Evolutionary conservation across 192 early-diverging fungal genomes (phyloP).

Genomic region (Mortierella antarctica): DNA sequence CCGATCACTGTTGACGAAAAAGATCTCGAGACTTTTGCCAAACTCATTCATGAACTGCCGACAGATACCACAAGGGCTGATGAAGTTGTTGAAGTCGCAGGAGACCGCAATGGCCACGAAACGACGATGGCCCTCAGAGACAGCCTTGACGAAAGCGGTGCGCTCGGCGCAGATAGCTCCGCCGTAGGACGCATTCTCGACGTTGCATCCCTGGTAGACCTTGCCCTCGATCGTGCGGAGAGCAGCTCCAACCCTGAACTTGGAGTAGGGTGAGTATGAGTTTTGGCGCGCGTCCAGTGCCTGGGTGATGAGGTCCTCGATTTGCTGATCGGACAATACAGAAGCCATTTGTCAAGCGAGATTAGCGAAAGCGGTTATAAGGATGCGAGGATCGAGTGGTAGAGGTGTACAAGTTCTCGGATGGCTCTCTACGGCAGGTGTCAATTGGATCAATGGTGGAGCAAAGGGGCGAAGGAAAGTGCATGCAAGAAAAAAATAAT

Average conservation of each 20-base stretch:
- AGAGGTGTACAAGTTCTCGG: too few species aligned
- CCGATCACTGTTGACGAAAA: slow-evolving; percentile 39
- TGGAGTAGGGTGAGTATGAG: slow-evolving; percentile 90
- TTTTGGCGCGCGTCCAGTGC: slow-evolving; percentile 65
- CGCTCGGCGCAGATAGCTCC: slow-evolving; percentile 92
- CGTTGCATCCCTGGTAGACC: slow-evolving; percentile 76
- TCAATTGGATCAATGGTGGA: too few species aligned
- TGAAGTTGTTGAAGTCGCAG: slow-evolving; percentile 31
- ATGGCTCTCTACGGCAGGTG: too few species aligned
- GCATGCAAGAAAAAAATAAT: too few species aligned
- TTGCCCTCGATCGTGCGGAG: slow-evolving; percentile 72
- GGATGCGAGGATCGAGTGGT: too few species aligned
- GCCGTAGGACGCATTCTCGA: slow-evolving; percentile 90
- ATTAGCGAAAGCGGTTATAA: too few species aligned
- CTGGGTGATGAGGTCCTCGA: slow-evolving; percentile 35
- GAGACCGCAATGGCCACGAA: slow-evolving; percentile 58
- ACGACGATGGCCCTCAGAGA: slow-evolving; percentile 78
- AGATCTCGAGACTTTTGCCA: slow-evolving; percentile 43
- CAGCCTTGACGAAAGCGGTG: slow-evolving; percentile 87
- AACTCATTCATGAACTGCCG: slow-evolving; percentile 50
- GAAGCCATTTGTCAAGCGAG: neutral
- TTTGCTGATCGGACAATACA: slow-evolving; percentile 22
- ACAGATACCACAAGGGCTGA: slow-evolving; percentile 40
- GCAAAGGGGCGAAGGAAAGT: too few species aligned
- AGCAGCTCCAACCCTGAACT: slow-evolving; percentile 91